phyloP scores from a whole-genome alignment of 768 basidiomycete genomes.

The Mycena galopus region DNA sequence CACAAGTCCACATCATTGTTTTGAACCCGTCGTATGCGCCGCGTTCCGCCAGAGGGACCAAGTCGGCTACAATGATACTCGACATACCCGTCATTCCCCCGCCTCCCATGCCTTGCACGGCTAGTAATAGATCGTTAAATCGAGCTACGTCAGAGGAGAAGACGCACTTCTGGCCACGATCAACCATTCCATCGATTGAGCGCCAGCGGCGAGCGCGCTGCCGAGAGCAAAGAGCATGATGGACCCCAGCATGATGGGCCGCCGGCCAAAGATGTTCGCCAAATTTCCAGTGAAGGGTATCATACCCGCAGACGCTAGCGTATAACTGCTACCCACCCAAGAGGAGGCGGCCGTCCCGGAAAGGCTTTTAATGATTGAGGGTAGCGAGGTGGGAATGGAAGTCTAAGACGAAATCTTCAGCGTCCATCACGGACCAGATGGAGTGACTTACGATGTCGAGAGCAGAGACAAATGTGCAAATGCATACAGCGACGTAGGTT shows the following conservation, averaged over 20 bases:
- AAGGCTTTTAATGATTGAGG: background rate
- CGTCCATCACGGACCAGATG: background rate
- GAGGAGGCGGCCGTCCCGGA: background rate
- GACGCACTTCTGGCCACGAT: conserved; percentile 50
- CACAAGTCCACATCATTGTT: conserved; percentile 16
- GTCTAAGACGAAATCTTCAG: no score
- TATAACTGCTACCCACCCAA: conserved; percentile 40
- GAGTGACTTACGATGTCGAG: background rate
- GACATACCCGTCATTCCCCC: conserved; percentile 3
- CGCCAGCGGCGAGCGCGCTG: conserved; percentile 53
- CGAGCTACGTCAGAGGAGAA: conserved; percentile 3
- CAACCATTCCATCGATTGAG: conserved; percentile 54
- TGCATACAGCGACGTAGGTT: background rate
- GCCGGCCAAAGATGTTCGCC: conserved; percentile 50
- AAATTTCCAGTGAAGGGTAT: conserved; percentile 51
- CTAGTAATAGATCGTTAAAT: background rate
- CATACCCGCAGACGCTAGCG: conserved; percentile 54
- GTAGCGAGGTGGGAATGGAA: conserved; percentile 5
- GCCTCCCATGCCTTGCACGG: conserved; percentile 17
- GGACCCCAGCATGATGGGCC: conserved; percentile 46
- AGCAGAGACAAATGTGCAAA: conserved; percentile 9
- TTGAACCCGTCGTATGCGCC: conserved; percentile 9
- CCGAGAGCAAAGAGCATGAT: conserved; percentile 53
- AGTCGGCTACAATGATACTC: conserved; percentile 5
- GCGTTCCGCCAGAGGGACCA: conserved; percentile 1